A percentile compares a stretch with the other conserved stretches of the same genome.
phyloP scores from a whole-genome alignment of 148 eudicot species.

The Linanthus parryae region DNA sequence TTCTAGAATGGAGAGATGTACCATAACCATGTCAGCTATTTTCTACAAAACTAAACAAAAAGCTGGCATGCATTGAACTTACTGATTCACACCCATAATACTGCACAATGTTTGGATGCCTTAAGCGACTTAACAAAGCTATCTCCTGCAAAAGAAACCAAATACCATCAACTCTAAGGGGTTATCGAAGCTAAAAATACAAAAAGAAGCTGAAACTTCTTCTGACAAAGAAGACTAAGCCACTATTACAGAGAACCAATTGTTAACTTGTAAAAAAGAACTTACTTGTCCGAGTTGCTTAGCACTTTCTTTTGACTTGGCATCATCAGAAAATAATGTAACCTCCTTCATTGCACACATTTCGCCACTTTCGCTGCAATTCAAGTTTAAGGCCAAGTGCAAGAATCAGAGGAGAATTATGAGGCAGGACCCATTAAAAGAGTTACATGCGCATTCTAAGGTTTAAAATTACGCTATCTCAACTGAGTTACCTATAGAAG shows the following conservation, averaged over 20 bases:
- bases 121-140: constrained; percentile 62
- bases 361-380: constrained; percentile 81
- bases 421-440: background rate
- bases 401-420: background rate
- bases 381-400: background rate
- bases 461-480: too few species aligned
- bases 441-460: constrained; percentile 6
- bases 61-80: constrained; percentile 22
- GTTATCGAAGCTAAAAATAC: too few species aligned
- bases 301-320: constrained; percentile 95
- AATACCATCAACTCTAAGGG: constrained; percentile 16
- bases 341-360: constrained; percentile 99
- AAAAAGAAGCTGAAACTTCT: background rate
- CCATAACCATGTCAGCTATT: too few species aligned
- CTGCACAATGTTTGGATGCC: constrained; percentile 97
- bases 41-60: background rate
- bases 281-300: constrained; percentile 88
- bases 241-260: too few species aligned
- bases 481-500: too few species aligned
- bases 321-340: constrained; percentile 83
- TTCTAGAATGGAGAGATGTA: too few species aligned
- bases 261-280: background rate
- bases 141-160: constrained; percentile 56
- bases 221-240: background rate
- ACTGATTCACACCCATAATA: constrained; percentile 90